Percentiles rank a stretch among this genome's conserved stretches.
phyloP scores from a whole-genome alignment of 495 filamentous ascomycete species.

The Sporormia fimetaria region DNA sequence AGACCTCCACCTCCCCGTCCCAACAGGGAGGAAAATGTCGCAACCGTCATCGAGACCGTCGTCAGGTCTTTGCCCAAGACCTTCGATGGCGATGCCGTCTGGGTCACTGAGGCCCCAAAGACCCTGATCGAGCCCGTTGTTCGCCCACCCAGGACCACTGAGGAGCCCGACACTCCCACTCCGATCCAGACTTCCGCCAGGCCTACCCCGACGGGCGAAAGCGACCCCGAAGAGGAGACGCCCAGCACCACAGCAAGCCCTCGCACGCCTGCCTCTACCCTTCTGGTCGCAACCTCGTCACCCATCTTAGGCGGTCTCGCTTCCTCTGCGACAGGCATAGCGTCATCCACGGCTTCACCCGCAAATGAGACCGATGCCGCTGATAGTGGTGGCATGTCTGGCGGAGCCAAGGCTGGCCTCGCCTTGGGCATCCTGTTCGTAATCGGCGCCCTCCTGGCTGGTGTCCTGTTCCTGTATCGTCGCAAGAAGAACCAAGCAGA shows the following conservation, averaged over 20 bases:
- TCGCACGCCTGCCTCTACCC: conserved; percentile 11
- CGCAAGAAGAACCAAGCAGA: conserved; percentile 50
- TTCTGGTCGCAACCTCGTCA: conserved; percentile 17
- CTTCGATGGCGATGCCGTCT: conserved; percentile 47
- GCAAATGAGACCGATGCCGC: conserved; percentile 27
- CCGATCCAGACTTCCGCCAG: background rate
- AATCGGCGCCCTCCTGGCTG: conserved; percentile 47
- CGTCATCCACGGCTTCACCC: conserved; percentile 24
- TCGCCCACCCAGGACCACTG: background rate
- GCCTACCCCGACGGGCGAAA: background rate
- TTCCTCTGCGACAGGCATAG: background rate
- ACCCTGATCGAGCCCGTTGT: background rate
- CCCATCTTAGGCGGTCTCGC: conserved; percentile 2
- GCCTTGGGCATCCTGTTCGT: conserved; percentile 64
- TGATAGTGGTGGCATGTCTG: conserved; percentile 40
- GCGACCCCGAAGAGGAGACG: background rate
- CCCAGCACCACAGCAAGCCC: conserved; percentile 16
- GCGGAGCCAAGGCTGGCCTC: conserved; percentile 70
- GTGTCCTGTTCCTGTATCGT: conserved; percentile 54
- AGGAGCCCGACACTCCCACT: background rate
- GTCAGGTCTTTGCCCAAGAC: conserved; percentile 46
- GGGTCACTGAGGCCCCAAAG: conserved; percentile 35
- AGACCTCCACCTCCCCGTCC: background rate
- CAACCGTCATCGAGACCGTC: conserved; percentile 40
- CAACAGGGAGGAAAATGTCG: conserved; percentile 4